These are phyloP conservation scores for Paralagenidium karlingii DNA, from an alignment of 352 stramenopile species.

Conservation along the genomic window DNA sequence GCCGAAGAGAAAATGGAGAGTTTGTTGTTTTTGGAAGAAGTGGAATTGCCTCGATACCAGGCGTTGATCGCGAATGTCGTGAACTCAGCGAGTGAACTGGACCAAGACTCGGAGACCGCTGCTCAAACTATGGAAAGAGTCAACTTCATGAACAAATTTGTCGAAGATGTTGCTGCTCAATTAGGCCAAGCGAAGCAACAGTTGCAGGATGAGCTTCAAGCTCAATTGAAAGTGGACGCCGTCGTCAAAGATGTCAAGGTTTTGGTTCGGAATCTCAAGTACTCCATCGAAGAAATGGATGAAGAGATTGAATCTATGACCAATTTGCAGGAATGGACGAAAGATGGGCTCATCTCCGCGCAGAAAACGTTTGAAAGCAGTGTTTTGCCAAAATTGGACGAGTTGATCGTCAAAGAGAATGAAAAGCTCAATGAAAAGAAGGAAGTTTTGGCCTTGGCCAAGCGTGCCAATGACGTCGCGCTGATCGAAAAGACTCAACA, in stretches of 20 bases:
- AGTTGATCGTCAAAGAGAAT: slow-evolving; percentile 53
- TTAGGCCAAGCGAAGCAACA: slow-evolving; percentile 49
- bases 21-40: slow-evolving; percentile 68
- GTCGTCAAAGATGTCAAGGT: slow-evolving; percentile 82
- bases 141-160: slow-evolving; percentile 61
- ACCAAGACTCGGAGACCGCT: slow-evolving; percentile 43
- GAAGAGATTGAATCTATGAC: slow-evolving; percentile 71
- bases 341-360: slow-evolving; percentile 44
- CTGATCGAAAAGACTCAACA: slow-evolving; percentile 65
- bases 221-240: slow-evolving; percentile 56
- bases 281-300: slow-evolving; percentile 81
- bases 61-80: slow-evolving; percentile 54
- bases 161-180: slow-evolving; percentile 53
- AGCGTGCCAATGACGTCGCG: slow-evolving; percentile 36
- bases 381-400: slow-evolving; percentile 58
- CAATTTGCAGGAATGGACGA: slow-evolving; percentile 57
- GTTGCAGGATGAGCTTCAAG: slow-evolving; percentile 35
- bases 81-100: slow-evolving; percentile 46
- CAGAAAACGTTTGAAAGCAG: slow-evolving; percentile 61
- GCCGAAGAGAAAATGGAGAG: slow-evolving; percentile 77
- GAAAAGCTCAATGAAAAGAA: slow-evolving; percentile 79
- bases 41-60: slow-evolving; percentile 78
- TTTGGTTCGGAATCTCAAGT: slow-evolving; percentile 80
- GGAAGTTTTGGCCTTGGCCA: slow-evolving; percentile 36
- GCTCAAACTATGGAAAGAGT: slow-evolving; percentile 51